phyloP scores from a whole-genome alignment of 495 filamentous ascomycete species.

The Annulohypoxylon maeteangense region DNA sequence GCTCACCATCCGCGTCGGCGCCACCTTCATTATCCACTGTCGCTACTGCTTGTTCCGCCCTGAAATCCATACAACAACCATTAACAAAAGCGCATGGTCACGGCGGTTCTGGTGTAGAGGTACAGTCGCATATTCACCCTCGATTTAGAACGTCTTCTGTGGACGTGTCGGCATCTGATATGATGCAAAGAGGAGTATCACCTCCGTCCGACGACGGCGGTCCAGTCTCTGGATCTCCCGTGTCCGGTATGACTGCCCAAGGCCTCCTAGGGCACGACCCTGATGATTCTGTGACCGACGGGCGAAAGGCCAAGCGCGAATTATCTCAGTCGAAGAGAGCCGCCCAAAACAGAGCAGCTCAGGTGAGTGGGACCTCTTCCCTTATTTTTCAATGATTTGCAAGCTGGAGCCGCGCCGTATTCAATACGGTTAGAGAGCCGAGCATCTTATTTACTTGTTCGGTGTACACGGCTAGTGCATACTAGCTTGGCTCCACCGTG shows the following conservation, averaged over 20 bases:
- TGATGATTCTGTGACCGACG: conserved; percentile 51
- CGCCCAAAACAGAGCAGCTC: conserved; percentile 95
- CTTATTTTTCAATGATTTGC: conserved; percentile 26
- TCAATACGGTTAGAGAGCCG: conserved; percentile 28
- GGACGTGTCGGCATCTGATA: conserved; percentile 41
- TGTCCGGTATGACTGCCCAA: conserved; percentile 45
- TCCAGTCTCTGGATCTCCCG: conserved; percentile 45
- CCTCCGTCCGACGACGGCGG: conserved; percentile 47
- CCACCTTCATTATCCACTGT: conserved; percentile 13
- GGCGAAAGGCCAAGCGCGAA: conserved; percentile 76
- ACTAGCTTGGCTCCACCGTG: conserved; percentile 23
- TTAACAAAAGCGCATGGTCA: conserved; percentile 42
- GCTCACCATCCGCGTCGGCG: conserved; percentile 23
- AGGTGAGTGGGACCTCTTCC: conserved; percentile 66
- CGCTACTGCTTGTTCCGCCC: conserved; percentile 20
- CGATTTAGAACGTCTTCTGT: conserved; percentile 39
- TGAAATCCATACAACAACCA: conserved; percentile 36
- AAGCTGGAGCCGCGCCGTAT: conserved; percentile 17
- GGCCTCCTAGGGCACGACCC: conserved; percentile 45
- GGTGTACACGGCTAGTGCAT: conserved; percentile 20
- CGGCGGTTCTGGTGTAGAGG: conserved; percentile 31
- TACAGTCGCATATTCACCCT: conserved; percentile 42
- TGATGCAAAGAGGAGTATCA: conserved; percentile 49
- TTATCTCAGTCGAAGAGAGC: conserved; percentile 94
- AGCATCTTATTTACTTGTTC: conserved; percentile 9